Evolutionary conservation across 306 rosid species (phyloP), one percentile per base, ranked within the genome.

Genomic region (Trichosanthes truncata): DNA sequence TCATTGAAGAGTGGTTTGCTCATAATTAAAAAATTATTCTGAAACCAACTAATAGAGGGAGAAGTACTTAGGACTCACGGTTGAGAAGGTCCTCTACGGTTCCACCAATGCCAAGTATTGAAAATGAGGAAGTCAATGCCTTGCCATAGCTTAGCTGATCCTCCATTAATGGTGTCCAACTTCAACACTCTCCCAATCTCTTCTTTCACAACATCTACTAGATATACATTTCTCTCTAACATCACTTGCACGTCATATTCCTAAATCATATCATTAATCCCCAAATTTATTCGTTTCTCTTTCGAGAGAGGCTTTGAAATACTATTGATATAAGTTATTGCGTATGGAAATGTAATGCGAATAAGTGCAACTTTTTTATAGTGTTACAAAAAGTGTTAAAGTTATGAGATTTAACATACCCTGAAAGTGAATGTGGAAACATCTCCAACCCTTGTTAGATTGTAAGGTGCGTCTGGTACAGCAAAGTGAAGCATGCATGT

Each of bases 31-130:
- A 46, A 29, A 66, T 2, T 40, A 51, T 76, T 53, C 2, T 68
- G 15, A 52, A 7, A 8, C 20, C 40, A 36, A 36, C 40, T 6
- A 20, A 13, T 9, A 35, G 1, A 36, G 33, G 11, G 0, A 9
- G 17, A 6, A 6, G 17, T 43, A 78, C 9, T n/a, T 14, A 9
- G 25, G 52, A 69, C 85, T 9, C 88, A 92, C 98, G 97, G 97
- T 83, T 95, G 98, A 45, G 97, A 76, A n/a, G 98, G 91, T 78
- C 97, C 97, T 78, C 97, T 91, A 13, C 98, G 92, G 76, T 36
- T 82, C 98, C 98, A 95, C 98, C 98, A 95, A 18, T 95, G 98
- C 98, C 98, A 95, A 4, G 98, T 95, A 89, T 95, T 95, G 65
- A 95, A 95, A 84, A 95, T 80, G 68, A 95, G 97, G 83, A 87